These are phyloP conservation scores for Aureobasidium sp. DNA, from an alignment of 2,329 filamentous ascomycete genomes.

Conservation along the genomic window DNA sequence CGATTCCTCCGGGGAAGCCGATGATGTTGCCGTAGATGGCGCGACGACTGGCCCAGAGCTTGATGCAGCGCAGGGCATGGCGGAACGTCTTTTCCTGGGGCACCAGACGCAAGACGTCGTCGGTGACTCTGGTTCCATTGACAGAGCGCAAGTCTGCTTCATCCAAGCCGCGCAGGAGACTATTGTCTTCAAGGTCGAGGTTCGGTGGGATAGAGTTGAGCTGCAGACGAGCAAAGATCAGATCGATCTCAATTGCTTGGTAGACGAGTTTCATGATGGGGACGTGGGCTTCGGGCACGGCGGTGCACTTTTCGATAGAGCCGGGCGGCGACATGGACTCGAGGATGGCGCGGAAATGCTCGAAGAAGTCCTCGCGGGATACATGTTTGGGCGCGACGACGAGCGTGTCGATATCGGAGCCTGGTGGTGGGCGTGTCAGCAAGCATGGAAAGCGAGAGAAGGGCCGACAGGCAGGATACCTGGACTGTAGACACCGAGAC, in stretches of 20 bases:
- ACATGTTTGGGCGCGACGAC: conserved; percentile 88
- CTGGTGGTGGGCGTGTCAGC: conserved; percentile 31
- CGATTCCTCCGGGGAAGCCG: conserved; percentile 92
- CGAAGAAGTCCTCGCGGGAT: conserved; percentile 82
- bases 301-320: conserved; percentile 75
- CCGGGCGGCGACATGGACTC: conserved; percentile 65
- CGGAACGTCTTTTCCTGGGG: conserved; percentile 86
- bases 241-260: conserved; percentile 82
- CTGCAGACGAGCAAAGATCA: conserved; percentile 55
- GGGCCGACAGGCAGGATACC: conserved; percentile 30
- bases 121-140: conserved; percentile 89
- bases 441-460: neutral
- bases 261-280: conserved; percentile 97
- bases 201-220: conserved; percentile 42
- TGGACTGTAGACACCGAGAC: conserved; percentile 86
- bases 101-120: conserved; percentile 82
- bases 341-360: conserved; percentile 74
- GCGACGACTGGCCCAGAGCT: conserved; percentile 88
- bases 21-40: conserved; percentile 95
- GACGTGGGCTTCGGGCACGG: conserved; percentile 84
- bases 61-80: conserved; percentile 81
- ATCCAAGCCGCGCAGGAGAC: conserved; percentile 74
- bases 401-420: conserved; percentile 95
- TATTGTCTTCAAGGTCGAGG: conserved; percentile 72
- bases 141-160: conserved; percentile 81